Percentiles rank a stretch among this genome's conserved stretches.
Conservation (phyloP, 805 yeast species). For the Crinitomyces ghanaensis region DNA sequence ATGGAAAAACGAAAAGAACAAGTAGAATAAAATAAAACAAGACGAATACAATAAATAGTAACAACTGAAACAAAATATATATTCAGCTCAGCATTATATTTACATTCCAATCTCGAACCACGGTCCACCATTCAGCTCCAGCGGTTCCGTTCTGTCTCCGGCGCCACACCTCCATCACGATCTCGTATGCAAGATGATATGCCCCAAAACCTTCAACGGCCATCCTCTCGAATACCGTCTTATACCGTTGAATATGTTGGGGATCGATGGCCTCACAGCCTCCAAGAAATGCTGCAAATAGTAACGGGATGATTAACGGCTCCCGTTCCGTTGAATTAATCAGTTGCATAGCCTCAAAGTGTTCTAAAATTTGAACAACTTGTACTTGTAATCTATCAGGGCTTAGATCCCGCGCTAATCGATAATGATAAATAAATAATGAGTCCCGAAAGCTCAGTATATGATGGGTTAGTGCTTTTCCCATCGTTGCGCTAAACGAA, state of each 20-base stretch:
- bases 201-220: conserved; percentile 56
- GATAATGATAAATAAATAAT: conserved; percentile 55
- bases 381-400: conserved; percentile 50
- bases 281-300: conserved; percentile 85
- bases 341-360: conserved; percentile 49
- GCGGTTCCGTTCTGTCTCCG: conserved; percentile 49
- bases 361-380: conserved; percentile 49
- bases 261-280: conserved; percentile 64
- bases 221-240: conserved; percentile 44
- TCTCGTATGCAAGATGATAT: conserved; percentile 77
- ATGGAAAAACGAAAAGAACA: no score
- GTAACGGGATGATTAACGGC: conserved; percentile 58
- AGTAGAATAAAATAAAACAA: neutral
- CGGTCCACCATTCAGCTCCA: conserved; percentile 66
- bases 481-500: no score
- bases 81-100: conserved; percentile 49
- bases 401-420: conserved; percentile 45
- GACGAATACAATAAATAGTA: neutral
- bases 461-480: conserved; percentile 70
- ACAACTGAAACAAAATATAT: no score
- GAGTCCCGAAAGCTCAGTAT: conserved; percentile 69
- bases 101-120: conserved; percentile 75
- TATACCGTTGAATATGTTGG: conserved; percentile 35
- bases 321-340: conserved; percentile 40
- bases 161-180: conserved; percentile 79